These are phyloP conservation scores for Rhodocollybia butyracea DNA, from an alignment of 768 basidiomycete genomes.

Conservation along the genomic window DNA sequence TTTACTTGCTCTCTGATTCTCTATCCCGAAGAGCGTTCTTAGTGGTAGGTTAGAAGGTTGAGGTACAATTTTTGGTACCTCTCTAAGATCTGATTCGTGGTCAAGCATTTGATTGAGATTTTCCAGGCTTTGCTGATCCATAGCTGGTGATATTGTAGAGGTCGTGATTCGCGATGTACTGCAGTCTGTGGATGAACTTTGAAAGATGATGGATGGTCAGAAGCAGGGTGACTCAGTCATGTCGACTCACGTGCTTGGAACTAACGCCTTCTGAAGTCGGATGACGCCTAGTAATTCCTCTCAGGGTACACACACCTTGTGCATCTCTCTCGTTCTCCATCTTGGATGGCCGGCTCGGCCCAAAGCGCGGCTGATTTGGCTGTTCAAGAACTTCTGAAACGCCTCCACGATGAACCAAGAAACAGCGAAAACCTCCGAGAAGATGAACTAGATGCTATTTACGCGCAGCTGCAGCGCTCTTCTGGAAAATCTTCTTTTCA, in stretches of 20 bases:
- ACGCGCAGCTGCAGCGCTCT: conserved; percentile 45
- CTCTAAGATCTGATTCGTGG: conserved; percentile 58
- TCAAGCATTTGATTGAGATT: conserved; percentile 59
- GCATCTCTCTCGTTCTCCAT: neutral
- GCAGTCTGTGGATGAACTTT: neutral
- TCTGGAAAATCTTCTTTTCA: conserved; percentile 48
- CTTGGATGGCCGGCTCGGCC: neutral
- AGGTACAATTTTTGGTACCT: conserved; percentile 46
- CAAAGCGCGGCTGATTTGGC: neutral
- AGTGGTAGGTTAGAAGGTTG: conserved; percentile 1
- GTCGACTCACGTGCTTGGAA: neutral
- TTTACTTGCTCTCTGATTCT: conserved; percentile 78
- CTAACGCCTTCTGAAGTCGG: too few species aligned
- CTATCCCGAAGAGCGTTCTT: conserved; percentile 32
- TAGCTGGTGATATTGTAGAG: conserved; percentile 24
- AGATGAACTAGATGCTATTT: conserved; percentile 46
- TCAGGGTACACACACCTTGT: neutral
- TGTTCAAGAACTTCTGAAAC: conserved; percentile 41
- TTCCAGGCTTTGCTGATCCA: conserved; percentile 57
- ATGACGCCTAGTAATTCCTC: too few species aligned
- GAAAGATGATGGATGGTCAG: neutral
- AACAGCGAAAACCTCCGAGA: conserved; percentile 47
- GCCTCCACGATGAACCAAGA: conserved; percentile 57
- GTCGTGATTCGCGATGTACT: neutral
- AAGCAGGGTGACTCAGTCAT: neutral